These are phyloP conservation scores for Penicillium malachiteum DNA, from an alignment of 495 filamentous ascomycete genomes.

Conservation along the genomic window DNA sequence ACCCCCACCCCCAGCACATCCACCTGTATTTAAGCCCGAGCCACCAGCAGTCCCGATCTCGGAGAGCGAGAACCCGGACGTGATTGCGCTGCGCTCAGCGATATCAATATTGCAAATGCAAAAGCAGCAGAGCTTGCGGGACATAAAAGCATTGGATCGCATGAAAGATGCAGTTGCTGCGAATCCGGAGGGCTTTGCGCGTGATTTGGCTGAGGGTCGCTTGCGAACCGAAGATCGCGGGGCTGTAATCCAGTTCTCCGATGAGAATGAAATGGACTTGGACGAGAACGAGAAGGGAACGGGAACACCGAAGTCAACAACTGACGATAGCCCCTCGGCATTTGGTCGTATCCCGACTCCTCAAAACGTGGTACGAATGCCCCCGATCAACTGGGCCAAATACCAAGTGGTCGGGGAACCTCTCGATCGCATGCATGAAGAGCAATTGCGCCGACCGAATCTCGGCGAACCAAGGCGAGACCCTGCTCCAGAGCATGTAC, in stretches of 20 bases:
- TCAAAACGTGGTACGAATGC: slow-evolving; percentile 82
- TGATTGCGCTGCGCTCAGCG: slow-evolving; percentile 74
- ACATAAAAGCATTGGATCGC: slow-evolving; percentile 62
- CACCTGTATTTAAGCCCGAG: slow-evolving; percentile 35
- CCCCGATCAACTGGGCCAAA: slow-evolving; percentile 86
- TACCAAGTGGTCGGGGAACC: slow-evolving; percentile 80
- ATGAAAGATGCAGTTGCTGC: slow-evolving; percentile 63
- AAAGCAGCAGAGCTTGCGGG: slow-evolving; percentile 67
- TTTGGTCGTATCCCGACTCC: slow-evolving; percentile 64
- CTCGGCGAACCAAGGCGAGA: slow-evolving; percentile 53
- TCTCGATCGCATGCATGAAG: slow-evolving; percentile 77
- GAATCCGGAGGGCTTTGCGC: slow-evolving; percentile 67
- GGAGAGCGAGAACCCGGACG: slow-evolving; percentile 78
- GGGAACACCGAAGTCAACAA: slow-evolving; percentile 11
- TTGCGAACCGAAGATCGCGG: slow-evolving; percentile 42
- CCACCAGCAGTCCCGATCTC: slow-evolving; percentile 66
- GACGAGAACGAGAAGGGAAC: slow-evolving; percentile 33
- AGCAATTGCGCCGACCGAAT: slow-evolving; percentile 66
- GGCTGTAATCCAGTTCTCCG: slow-evolving; percentile 39
- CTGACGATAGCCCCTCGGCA: slow-evolving; percentile 21
- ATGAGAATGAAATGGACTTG: slow-evolving; percentile 33
- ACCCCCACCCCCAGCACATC: slow-evolving; percentile 15
- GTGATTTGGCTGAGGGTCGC: slow-evolving; percentile 58
- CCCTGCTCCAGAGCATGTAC: slow-evolving; percentile 46
- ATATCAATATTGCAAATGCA: slow-evolving; percentile 83